phyloP scores from a whole-genome alignment of 495 filamentous ascomycete genomes.

The Tuber borchii region DNA sequence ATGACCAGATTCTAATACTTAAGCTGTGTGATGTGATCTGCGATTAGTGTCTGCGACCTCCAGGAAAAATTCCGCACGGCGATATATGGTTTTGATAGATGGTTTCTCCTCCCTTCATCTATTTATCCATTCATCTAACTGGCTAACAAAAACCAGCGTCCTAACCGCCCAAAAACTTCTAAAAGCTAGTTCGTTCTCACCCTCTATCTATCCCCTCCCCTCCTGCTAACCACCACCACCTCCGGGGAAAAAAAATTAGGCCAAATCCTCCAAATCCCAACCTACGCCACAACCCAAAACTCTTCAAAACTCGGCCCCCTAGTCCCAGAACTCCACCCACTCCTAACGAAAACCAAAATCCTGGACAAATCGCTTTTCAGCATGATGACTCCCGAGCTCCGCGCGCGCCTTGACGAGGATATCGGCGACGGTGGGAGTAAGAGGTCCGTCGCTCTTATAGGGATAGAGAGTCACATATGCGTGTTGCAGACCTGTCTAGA shows the following conservation, averaged over 20 bases:
- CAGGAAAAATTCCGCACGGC: conserved; percentile 84
- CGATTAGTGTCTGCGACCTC: conserved; percentile 77
- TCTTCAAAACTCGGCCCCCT: conserved; percentile 66
- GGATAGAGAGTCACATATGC: conserved; percentile 93
- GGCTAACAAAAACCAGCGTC: conserved; percentile 43
- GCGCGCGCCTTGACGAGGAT: conserved; percentile 33
- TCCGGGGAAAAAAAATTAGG: neutral
- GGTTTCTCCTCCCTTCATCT: conserved; percentile 9
- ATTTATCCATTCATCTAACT: neutral
- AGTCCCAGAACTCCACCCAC: conserved; percentile 54
- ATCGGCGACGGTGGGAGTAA: neutral
- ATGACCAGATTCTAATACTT: conserved; percentile 5
- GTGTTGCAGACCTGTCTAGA: conserved; percentile 88
- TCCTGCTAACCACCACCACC: conserved; percentile 7
- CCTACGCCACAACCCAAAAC: conserved; percentile 80
- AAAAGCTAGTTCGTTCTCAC: conserved; percentile 42
- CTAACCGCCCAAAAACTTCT: conserved; percentile 53
- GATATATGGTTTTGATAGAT: conserved; percentile 73
- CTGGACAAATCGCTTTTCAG: conserved; percentile 84
- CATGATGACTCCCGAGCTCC: conserved; percentile 56
- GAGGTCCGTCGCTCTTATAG: conserved; percentile 59
- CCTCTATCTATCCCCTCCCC: neutral
- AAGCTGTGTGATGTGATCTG: neutral
- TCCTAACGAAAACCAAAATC: conserved; percentile 48
- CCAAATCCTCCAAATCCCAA: conserved; percentile 63